Base-by-base conservation (phyloP, 2,329 filamentous ascomycete genomes). In the Talaromyces sp. region DNA sequence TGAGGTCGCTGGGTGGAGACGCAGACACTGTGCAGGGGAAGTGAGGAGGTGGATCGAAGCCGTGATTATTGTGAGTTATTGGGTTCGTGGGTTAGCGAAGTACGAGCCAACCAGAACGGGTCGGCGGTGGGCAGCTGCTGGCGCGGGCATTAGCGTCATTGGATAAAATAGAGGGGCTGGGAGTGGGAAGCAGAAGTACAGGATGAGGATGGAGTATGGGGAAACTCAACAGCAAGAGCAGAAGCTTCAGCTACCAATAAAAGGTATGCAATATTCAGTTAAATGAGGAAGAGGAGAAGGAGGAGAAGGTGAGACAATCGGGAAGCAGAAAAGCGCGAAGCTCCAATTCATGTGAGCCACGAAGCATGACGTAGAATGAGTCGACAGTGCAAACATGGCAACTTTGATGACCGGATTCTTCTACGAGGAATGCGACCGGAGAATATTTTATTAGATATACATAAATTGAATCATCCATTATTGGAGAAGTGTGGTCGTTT, bases 61-160 rank as follows among this genome's bases (percentile, higher is more conserved):
- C 20, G 19, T 44, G 42, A 46, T 46, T 27, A 36, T 35, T 35
- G 43, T 14, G 16, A 36, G 33, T 17, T 46, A 35, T 45, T 24
- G 19, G 32, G 43, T 46, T 46, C 29, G 46, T 51, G 39, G 49
- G 54, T 54, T 61, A 56, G 58, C 61, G 58, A 57, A 58, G 7
- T 51, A 51, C 24, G 45, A 45, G 51, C 55, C 46, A 56, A 51
- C 48, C 49, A 56, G 55, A 54, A 60, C 44, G 47, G 58, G 47
- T 47, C 57, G 52, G 55, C 63, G 56, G 51, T 60, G 59, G 57
- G 53, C 51, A 48, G 56, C 47, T 41, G 48, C 49, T 51, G 43
- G 30, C 43, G 40, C 49, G 49, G 49, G 33, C 49, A 53, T 57
- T 61, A 59, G 58, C 54, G 58, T 41, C 50, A 44, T 46, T 49